phyloP scores from a whole-genome alignment of 2,329 filamentous ascomycete species.

The Colletotrichum camelliae region DNA sequence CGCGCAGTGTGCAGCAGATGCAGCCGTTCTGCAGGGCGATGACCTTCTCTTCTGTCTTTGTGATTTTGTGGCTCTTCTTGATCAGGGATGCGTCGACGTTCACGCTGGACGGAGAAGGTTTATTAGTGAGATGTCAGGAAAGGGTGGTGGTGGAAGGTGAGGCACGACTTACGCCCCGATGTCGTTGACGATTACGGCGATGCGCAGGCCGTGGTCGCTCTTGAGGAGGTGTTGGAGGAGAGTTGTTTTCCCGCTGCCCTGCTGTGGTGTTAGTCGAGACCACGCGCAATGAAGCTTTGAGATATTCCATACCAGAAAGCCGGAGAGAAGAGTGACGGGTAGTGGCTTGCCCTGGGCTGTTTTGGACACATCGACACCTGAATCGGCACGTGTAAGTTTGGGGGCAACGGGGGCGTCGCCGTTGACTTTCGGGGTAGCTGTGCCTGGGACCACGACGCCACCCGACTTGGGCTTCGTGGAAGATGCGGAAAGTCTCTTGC shows the following conservation, averaged over 20 bases:
- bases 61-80: constrained; percentile 58
- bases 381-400: constrained; percentile 8
- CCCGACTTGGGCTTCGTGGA: not conserved
- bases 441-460: not conserved
- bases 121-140: not conserved
- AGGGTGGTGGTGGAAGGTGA: not conserved
- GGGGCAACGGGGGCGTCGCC: not conserved
- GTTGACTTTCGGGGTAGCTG: not conserved
- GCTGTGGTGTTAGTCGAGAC: not conserved
- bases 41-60: constrained; percentile 66
- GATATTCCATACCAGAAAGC: constrained; percentile 53
- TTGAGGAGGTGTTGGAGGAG: constrained; percentile 72
- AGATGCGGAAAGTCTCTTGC: constrained; percentile 6
- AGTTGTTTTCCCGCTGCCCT: constrained; percentile 76
- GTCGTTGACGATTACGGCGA: constrained; percentile 77
- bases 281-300: too few species aligned
- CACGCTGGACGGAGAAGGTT: constrained; percentile 40
- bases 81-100: constrained; percentile 71
- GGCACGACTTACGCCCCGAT: constrained; percentile 62
- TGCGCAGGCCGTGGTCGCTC: constrained; percentile 69
- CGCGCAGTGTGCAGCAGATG: constrained; percentile 77
- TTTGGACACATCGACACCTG: constrained; percentile 5
- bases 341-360: constrained; percentile 35
- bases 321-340: constrained; percentile 66
- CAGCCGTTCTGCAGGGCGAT: constrained; percentile 76